phyloP scores from a whole-genome alignment of 495 filamentous ascomycete species.

The Viridothelium virens region DNA sequence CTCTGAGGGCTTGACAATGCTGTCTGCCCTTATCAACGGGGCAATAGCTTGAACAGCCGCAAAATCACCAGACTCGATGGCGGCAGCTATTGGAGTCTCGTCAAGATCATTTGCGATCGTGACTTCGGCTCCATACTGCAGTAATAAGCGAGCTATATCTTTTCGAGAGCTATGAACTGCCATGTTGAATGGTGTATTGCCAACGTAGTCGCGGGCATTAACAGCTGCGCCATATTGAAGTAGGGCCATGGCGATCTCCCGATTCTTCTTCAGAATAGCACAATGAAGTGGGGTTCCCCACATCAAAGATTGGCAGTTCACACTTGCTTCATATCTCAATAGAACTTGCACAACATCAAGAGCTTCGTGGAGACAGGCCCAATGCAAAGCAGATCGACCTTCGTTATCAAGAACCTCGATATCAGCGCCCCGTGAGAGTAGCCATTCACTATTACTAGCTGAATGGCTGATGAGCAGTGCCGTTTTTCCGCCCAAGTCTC shows the following conservation, averaged over 20 bases:
- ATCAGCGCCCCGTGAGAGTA: background rate
- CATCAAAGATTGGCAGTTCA: background rate
- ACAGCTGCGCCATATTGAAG: background rate
- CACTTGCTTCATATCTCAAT: background rate
- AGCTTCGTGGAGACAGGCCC: background rate
- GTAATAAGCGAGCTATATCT: background rate
- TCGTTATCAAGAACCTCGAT: background rate
- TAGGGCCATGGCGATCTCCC: background rate
- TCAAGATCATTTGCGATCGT: background rate
- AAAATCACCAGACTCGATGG: background rate
- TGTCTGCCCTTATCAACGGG: background rate
- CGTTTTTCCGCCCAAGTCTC: background rate
- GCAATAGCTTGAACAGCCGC: background rate
- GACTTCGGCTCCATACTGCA: background rate
- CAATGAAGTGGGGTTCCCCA: background rate
- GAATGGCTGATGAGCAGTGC: background rate
- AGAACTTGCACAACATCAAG: background rate
- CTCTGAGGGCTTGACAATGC: background rate
- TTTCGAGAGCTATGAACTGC: background rate
- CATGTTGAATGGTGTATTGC: background rate
- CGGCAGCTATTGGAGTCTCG: background rate
- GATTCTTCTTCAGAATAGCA: background rate
- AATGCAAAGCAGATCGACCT: background rate
- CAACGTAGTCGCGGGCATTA: background rate
- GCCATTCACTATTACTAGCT: background rate